Conservation (phyloP, 495 filamentous ascomycete species). For the Hypoxylon intermedium region DNA sequence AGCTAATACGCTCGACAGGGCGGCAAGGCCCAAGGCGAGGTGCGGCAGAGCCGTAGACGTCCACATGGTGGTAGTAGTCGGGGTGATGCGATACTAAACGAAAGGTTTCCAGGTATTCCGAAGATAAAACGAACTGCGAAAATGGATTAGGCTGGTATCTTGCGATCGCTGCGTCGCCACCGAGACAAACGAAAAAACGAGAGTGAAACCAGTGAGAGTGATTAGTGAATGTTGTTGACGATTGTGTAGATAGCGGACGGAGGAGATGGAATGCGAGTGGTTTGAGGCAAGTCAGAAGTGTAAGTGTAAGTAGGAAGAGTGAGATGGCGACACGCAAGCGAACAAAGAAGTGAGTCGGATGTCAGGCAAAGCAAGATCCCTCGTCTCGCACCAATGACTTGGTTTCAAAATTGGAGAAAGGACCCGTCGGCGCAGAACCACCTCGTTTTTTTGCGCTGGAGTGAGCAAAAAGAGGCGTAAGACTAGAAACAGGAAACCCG, state of each 20-base stretch:
- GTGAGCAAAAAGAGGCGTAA: conserved; percentile 25
- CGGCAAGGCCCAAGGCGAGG: conserved; percentile 36
- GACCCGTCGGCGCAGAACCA: neutral
- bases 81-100: conserved; percentile 14
- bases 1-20: conserved; percentile 35
- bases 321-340: conserved; percentile 26
- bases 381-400: conserved; percentile 28
- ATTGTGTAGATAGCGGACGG: conserved; percentile 16
- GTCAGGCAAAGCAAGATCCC: conserved; percentile 26
- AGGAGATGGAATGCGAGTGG: conserved; percentile 6
- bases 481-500: conserved; percentile 31
- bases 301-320: neutral
- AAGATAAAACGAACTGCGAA: neutral
- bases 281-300: too few relatives aligned
- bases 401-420: conserved; percentile 31
- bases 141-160: conserved; percentile 6
- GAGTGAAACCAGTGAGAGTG: conserved; percentile 24
- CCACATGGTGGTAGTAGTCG: conserved; percentile 34
- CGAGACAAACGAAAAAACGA: conserved; percentile 24
- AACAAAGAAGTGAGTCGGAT: conserved; percentile 1
- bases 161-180: conserved; percentile 6
- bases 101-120: conserved; percentile 10
- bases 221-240: conserved; percentile 18
- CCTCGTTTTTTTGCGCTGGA: conserved; percentile 17
- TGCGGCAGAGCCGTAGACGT: conserved; percentile 29